Evolutionary conservation across 805 yeast species (phyloP), one percentile per base, ranked within the genome.

Genomic region (Cyberlindnera maclurae): DNA sequence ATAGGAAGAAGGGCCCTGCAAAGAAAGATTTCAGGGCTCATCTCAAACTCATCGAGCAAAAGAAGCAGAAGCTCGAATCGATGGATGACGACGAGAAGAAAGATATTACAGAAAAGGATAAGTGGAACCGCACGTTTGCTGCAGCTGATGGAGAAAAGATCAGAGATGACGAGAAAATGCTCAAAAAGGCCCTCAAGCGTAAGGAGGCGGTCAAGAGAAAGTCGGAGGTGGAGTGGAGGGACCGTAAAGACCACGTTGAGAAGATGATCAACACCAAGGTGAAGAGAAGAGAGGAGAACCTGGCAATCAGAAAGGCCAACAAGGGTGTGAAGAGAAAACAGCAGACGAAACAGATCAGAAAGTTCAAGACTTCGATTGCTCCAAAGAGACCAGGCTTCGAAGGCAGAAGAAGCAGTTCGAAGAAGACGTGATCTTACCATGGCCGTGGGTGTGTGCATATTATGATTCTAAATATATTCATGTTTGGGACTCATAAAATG

Each of bases 141-240:
- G 89, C 82, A 55, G 87, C 94, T 7, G 95, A 88, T 60, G 98
- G 98, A 36, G 63, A 77, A 20, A 90, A 87, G 59, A 67, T 90
- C 33, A 83, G 82, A 51, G 96, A 93, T 61, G 94, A 90, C 60
- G 97, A 90, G 59, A 80, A 77, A 55, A 65, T 93, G 51, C 72
- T 93, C 61, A 82, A 80, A 54, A 90, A 86, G 60, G 85, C 97
- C 3, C 62, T 90, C 44, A 88, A 83, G 65, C 73, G 83, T 51
- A 85, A 87, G 57, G 90, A 86, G 51, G 77, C 83, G 44, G 72
- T 73, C 55, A 93, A 93, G 68, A 74, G 84, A 55, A 85, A 80
- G 67, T 82, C 94, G 41, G 95, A 87, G 53, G 67, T 77, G 37
- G 95, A 90, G 61, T 93, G 99, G 99, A 73, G 67, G 47, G 97